Evolutionary conservation across 176 grass and related monocot genomes (phyloP), one percentile per base, ranked within the genome.

Genomic region (Avena eriantha): DNA sequence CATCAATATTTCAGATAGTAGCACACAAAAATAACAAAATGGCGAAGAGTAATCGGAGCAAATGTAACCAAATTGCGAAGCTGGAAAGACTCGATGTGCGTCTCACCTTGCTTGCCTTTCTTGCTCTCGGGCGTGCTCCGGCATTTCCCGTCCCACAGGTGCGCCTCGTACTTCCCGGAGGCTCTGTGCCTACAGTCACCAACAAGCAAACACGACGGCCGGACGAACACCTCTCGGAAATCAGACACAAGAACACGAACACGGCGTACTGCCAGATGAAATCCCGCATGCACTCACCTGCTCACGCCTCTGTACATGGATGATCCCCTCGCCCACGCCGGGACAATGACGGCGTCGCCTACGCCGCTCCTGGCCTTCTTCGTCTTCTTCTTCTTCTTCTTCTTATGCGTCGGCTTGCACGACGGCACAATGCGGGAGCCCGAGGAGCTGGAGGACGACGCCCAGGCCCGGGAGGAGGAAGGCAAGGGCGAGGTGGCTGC

Each of bases 21-120:
- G 84, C 29, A 59, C 71, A 41, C 47, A 58, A 41, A 31, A 31
- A 48, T 23, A 60, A 9, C 54, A 69, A 39, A 7, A 59, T 63
- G 59, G 74, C 1, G 29, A 35, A 67, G 83, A 29, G 54, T 8
- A 71, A 83, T 24, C 11, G 31, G 70, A 69, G 16, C 12, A 45
- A 58, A 68, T 26, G 71, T 45, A 29, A 34, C n/a, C 35, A 41
- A 35, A 46, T 19, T 82, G 69, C 33, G 26, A 5, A 47, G 3
- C 1, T 63, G 70, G 23, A 83, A 88, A 82, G 57, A 34, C 64
- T 41, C 4, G 36, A 39, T 18, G 8, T 33, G 15, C 8, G 55
- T 55, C 77, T 57, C 77, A 97, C 95, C 91, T 93, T 97, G 95
- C 70, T 43, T 93, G 82, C 95, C 95, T 84, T 88, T 97, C 91